phyloP scores from a whole-genome alignment of 2,329 filamentous ascomycete species.

The Paecilomyces sp. region DNA sequence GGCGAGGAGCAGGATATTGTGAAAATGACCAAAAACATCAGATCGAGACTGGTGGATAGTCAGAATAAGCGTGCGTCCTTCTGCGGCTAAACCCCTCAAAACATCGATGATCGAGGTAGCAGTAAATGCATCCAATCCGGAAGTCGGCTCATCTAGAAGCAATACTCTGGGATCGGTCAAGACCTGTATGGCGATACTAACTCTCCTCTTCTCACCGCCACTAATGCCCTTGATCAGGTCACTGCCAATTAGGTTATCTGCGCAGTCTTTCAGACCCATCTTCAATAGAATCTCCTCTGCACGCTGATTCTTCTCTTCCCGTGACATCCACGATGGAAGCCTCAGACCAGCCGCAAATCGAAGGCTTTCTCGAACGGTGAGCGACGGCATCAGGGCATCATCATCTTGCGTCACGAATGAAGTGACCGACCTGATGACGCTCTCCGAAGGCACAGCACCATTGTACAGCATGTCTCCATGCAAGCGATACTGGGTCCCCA shows the following conservation, averaged over 20 bases:
- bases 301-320: constrained; percentile 57
- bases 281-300: constrained; percentile 67
- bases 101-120: constrained; percentile 71
- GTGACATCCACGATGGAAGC: constrained; percentile 63
- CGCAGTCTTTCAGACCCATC: constrained; percentile 72
- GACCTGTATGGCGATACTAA: constrained; percentile 71
- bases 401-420: constrained; percentile 76
- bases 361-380: constrained; percentile 70
- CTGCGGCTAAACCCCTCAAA: constrained; percentile 60
- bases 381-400: constrained; percentile 63
- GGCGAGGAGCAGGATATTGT: constrained; percentile 63
- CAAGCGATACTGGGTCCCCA: constrained; percentile 55
- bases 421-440: constrained; percentile 63
- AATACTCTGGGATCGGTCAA: constrained; percentile 67
- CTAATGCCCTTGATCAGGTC: constrained; percentile 71
- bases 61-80: constrained; percentile 67
- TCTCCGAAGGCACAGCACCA: constrained; percentile 57
- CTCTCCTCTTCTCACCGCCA: constrained; percentile 69
- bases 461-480: constrained; percentile 64
- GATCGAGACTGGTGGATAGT: constrained; percentile 73
- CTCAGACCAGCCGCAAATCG: constrained; percentile 64
- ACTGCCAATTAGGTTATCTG: constrained; percentile 65
- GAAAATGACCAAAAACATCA: constrained; percentile 64
- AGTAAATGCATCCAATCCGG: constrained; percentile 70
- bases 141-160: constrained; percentile 69